Conservation (phyloP, 495 filamentous ascomycete species). For the Friedmanniomyces endolithicus region DNA sequence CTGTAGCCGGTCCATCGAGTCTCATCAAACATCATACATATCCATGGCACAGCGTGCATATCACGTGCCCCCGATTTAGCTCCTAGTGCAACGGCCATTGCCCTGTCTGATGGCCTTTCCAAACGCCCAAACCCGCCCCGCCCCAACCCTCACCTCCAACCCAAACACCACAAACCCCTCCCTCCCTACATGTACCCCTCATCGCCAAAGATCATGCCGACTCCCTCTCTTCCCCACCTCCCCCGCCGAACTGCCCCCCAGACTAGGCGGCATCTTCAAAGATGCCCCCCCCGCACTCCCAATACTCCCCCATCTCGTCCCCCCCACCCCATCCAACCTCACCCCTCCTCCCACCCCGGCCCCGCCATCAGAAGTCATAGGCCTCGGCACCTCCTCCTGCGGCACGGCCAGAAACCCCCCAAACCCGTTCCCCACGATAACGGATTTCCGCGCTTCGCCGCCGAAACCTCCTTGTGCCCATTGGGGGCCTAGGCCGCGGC, state of each 20-base stretch:
- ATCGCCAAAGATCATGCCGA: constrained; percentile 26
- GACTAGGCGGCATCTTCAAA: too few relatives aligned
- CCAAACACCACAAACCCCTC: not conserved
- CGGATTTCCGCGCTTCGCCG: constrained; percentile 45
- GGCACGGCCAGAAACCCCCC: constrained; percentile 76
- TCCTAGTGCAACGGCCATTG: too few relatives aligned
- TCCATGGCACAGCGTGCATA: too few relatives aligned
- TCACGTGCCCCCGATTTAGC: too few relatives aligned
- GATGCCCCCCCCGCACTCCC: constrained; percentile 5
- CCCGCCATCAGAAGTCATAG: constrained; percentile 16
- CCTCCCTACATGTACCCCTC: constrained; percentile 1
- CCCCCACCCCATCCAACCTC: constrained; percentile 8
- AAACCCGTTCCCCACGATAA: constrained; percentile 63
- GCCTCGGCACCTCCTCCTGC: constrained; percentile 34
- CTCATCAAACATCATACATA: too few relatives aligned
- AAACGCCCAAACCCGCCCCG: not conserved
- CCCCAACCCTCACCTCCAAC: not conserved
- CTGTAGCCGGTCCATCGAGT: too few relatives aligned
- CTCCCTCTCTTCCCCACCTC: constrained; percentile 20
- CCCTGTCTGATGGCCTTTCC: too few relatives aligned
- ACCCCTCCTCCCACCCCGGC: not conserved
- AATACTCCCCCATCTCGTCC: constrained; percentile 16
- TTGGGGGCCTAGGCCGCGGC: constrained; percentile 38
- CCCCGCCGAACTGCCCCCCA: not conserved
- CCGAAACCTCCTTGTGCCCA: constrained; percentile 37